phyloP scores from a whole-genome alignment of 495 filamentous ascomycete species.

The Penicillium daleae region DNA sequence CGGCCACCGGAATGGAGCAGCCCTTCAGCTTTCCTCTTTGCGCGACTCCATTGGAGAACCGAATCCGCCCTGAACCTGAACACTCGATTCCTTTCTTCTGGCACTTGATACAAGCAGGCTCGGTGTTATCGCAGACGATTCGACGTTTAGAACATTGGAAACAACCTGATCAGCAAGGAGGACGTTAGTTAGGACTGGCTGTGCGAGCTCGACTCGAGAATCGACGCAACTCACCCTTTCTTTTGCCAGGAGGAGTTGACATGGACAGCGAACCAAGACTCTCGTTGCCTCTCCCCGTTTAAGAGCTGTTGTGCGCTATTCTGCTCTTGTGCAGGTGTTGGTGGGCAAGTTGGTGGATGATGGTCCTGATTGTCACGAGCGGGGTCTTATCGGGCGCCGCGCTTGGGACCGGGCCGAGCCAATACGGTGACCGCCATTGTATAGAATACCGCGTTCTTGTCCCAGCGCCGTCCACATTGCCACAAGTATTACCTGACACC shows the following conservation, averaged over 20 bases:
- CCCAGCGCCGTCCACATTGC: too few relatives aligned
- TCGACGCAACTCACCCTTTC: background rate
- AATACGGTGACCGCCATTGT: background rate
- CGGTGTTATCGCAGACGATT: constrained; percentile 26
- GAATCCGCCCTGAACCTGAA: constrained; percentile 24
- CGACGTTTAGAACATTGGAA: constrained; percentile 32
- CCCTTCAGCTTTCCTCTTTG: constrained; percentile 25
- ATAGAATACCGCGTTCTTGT: too few relatives aligned
- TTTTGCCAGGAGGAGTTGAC: constrained; percentile 6
- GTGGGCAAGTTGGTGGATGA: background rate
- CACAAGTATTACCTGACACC: too few relatives aligned
- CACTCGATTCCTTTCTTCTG: constrained; percentile 33
- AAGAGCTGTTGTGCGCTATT: background rate
- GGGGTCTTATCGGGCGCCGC: background rate
- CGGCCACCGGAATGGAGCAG: constrained; percentile 19
- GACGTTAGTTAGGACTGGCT: background rate
- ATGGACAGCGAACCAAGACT: background rate
- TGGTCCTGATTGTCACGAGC: background rate
- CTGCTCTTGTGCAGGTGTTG: background rate
- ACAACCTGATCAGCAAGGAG: constrained; percentile 20
- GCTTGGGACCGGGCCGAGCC: background rate
- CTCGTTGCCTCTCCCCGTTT: background rate
- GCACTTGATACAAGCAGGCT: constrained; percentile 29
- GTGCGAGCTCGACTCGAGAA: background rate
- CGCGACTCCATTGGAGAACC: constrained; percentile 23